Evolutionary conservation across 805 yeast genomes (phyloP).

Genomic region (Candida railenensis): DNA sequence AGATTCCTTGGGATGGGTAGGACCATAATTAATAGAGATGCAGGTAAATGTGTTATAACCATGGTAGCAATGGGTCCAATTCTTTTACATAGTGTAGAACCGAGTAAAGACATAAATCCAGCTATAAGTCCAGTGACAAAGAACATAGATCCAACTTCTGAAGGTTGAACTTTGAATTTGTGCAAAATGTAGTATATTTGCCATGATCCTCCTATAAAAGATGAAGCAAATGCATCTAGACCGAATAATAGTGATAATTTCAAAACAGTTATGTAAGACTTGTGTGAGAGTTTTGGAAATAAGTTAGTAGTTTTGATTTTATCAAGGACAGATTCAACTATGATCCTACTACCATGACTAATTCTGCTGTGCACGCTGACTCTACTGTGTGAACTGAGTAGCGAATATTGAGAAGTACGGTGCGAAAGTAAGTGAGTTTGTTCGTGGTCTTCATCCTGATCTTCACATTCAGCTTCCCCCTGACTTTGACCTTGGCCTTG

Average conservation of each 20-base stretch:
- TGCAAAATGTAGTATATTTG: constrained; percentile 42
- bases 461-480: not conserved
- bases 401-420: not conserved
- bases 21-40: constrained; percentile 37
- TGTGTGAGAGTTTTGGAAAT: constrained; percentile 17
- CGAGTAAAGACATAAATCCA: constrained; percentile 39
- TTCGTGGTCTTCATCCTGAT: not conserved
- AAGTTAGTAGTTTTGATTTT: not conserved
- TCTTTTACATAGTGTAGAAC: constrained; percentile 43
- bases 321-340: not conserved
- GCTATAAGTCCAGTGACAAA: constrained; percentile 37
- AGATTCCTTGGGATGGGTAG: constrained; percentile 39
- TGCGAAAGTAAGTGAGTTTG: not conserved
- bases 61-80: constrained; percentile 46
- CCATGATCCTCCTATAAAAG: constrained; percentile 47
- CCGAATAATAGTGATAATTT: constrained; percentile 38
- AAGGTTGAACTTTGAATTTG: constrained; percentile 32
- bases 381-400: not conserved
- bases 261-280: constrained; percentile 21
- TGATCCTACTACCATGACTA: not conserved
- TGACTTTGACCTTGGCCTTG: not conserved
- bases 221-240: constrained; percentile 44
- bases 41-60: constrained; percentile 44
- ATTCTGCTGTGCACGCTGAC: not conserved
- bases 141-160: constrained; percentile 39